Percentiles rank a stretch among this genome's conserved stretches.
phyloP scores from a whole-genome alignment of 177 flowering plant species.

The Tripterygium wilfordii region DNA sequence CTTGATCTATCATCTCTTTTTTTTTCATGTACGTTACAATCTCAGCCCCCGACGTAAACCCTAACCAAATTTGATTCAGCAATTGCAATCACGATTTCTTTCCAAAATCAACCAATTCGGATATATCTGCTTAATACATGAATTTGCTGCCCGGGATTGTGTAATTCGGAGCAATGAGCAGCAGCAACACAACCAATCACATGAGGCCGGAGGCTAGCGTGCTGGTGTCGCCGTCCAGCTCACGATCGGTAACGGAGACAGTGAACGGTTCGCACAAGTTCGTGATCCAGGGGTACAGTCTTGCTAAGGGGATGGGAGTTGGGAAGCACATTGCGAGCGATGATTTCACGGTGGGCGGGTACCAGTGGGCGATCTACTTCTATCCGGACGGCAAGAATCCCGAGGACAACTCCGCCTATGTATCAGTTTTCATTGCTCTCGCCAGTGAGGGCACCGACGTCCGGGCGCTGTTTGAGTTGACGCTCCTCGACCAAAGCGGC shows the following conservation, averaged over 20 bases:
- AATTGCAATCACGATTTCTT: too few relatives aligned
- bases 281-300: constrained; percentile 55
- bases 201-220: too few relatives aligned
- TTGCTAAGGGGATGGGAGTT: constrained; percentile 73
- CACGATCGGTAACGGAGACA: constrained; percentile 70
- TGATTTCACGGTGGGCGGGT: constrained; percentile 62
- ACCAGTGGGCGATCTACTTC: constrained; percentile 83
- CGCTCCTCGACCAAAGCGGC: constrained; percentile 70
- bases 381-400: too few relatives aligned
- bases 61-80: too few relatives aligned
- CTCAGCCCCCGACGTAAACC: too few relatives aligned
- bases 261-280: constrained; percentile 69
- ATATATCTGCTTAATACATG: too few relatives aligned
- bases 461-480: constrained; percentile 65
- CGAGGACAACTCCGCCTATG: constrained; percentile 68
- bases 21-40: too few relatives aligned
- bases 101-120: too few relatives aligned
- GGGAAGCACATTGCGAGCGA: constrained; percentile 71
- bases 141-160: too few relatives aligned
- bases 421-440: constrained; percentile 64
- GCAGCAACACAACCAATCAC: too few relatives aligned
- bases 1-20: too few relatives aligned
- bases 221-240: constrained; percentile 42
- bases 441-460: constrained; percentile 82
- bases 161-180: too few relatives aligned